Evolutionary conservation across 2,329 filamentous ascomycete species (phyloP).

Genomic region (Cryphonectria radicalis): DNA sequence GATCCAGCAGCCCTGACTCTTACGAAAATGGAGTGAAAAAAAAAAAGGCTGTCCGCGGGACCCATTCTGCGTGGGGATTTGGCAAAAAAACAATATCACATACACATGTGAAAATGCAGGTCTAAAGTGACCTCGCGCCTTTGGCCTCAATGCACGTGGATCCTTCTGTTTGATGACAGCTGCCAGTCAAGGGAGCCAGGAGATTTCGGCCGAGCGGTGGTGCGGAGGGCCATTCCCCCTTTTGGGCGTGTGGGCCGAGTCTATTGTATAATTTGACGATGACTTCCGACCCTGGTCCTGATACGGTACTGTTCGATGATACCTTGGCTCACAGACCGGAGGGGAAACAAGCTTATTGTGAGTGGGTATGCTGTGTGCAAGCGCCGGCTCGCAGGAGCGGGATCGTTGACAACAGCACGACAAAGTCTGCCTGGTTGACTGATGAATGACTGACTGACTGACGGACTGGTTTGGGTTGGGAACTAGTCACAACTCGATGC

Average conservation of each 20-base stretch:
- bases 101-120: conserved; percentile 7
- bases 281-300: too few species aligned
- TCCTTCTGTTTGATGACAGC: background rate
- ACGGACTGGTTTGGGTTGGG: background rate
- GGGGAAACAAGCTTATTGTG: background rate
- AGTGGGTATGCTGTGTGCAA: background rate
- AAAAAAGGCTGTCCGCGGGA: background rate
- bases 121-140: background rate
- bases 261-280: conserved; percentile 6
- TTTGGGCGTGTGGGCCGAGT: conserved; percentile 1
- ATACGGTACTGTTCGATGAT: background rate
- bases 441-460: too few species aligned
- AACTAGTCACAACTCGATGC: background rate
- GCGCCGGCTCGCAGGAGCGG: background rate
- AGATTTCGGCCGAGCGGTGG: conserved; percentile 1
- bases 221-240: background rate
- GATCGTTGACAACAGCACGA: background rate
- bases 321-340: conserved; percentile 1
- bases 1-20: background rate
- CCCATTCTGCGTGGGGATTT: background rate
- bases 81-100: background rate
- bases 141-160: background rate
- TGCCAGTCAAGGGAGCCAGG: background rate
- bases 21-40: background rate
- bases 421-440: background rate